Conservation (phyloP, 2,329 filamentous ascomycete species). For the Emydomyces testavorans region DNA sequence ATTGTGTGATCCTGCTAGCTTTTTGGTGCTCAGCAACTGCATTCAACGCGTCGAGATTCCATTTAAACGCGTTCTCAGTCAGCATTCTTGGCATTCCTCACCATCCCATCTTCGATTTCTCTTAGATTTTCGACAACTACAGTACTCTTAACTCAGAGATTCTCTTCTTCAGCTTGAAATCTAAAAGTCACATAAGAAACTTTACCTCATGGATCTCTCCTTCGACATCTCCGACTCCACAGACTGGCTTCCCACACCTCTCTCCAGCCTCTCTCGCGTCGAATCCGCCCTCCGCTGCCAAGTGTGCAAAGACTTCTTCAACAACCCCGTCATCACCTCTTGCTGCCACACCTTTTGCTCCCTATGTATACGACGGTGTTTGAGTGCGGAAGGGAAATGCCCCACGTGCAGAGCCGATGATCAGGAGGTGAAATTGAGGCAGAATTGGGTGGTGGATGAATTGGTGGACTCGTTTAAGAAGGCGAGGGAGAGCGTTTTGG, state of each 20-base stretch:
- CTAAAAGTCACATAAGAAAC: too few relatives aligned
- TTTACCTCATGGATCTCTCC: slow-evolving; percentile 25
- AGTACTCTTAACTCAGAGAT: too few relatives aligned
- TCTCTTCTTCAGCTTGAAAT: too few relatives aligned
- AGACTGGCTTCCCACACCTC: slow-evolving; percentile 40
- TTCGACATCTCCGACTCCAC: slow-evolving; percentile 36
- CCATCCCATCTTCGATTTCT: background rate
- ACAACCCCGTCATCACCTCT: slow-evolving; percentile 85
- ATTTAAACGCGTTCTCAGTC: slow-evolving; percentile 8
- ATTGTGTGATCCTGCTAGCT: background rate
- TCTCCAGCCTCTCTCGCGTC: slow-evolving; percentile 40
- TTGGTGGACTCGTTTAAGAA: slow-evolving; percentile 65
- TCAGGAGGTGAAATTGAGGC: slow-evolving; percentile 72
- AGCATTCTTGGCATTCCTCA: slow-evolving; percentile 10
- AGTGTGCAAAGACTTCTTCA: slow-evolving; percentile 96
- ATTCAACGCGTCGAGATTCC: slow-evolving; percentile 24
- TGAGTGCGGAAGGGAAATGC: slow-evolving; percentile 75
- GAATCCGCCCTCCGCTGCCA: slow-evolving; percentile 86
- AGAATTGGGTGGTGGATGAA: slow-evolving; percentile 77
- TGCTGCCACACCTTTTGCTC: slow-evolving; percentile 97
- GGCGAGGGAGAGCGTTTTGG: slow-evolving; percentile 51
- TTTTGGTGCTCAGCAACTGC: background rate
- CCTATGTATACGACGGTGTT: slow-evolving; percentile 76
- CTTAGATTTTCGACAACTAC: too few relatives aligned
- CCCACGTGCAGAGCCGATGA: slow-evolving; percentile 68